These are phyloP conservation scores for Plasmodium relictum DNA, from an alignment of 169 alveolate genomes.

Conservation along the genomic window DNA sequence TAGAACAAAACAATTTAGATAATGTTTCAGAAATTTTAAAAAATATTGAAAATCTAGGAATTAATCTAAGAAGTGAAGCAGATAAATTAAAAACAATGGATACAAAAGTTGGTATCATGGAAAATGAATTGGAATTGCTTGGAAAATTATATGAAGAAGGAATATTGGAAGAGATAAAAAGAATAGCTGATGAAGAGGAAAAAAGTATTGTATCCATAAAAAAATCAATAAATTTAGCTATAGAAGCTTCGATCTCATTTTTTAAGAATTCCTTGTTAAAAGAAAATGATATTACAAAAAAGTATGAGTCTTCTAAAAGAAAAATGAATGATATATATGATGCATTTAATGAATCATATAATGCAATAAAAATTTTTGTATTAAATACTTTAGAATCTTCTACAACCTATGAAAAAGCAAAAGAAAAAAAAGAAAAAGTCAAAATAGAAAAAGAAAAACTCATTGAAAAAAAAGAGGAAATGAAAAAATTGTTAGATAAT, in stretches of 20 bases:
- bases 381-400: no score
- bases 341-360: no score
- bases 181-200: slow-evolving; percentile 2
- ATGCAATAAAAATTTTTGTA: no score
- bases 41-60: neutral
- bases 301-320: no score
- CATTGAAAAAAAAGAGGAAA: no score
- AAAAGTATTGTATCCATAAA: neutral
- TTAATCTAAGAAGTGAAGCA: neutral
- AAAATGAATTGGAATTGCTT: slow-evolving; percentile 1
- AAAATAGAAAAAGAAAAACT: no score
- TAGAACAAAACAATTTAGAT: neutral
- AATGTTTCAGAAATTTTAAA: neutral
- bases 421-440: no score
- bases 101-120: neutral
- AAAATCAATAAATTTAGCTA: slow-evolving; percentile 6
- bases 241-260: neutral
- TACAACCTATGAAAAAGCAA: no score
- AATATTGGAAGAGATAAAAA: slow-evolving; percentile 17
- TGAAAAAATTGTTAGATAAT: no score
- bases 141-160: slow-evolving; percentile 40
- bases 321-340: no score
- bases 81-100: neutral
- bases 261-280: no score
- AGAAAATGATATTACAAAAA: no score